Evolutionary conservation across 2,329 filamentous ascomycete species (phyloP).

Genomic region (Sclerotiophoma versabilis): DNA sequence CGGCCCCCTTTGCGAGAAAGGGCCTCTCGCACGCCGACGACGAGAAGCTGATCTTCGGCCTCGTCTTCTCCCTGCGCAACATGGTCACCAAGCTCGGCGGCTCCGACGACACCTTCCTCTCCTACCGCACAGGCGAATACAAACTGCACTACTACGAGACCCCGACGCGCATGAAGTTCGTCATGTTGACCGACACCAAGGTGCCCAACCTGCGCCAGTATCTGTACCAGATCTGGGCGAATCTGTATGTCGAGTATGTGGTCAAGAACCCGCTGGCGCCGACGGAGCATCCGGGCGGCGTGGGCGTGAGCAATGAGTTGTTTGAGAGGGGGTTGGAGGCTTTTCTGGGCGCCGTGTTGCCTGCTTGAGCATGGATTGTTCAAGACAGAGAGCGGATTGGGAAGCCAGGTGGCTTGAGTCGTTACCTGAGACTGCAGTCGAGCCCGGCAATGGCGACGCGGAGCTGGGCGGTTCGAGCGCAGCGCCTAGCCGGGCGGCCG

Average conservation of each 20-base stretch:
- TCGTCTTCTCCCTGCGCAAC: conserved; percentile 93
- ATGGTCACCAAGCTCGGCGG: conserved; percentile 96
- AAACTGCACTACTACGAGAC: conserved; percentile 99
- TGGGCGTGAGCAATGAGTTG: conserved; percentile 70
- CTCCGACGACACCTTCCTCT: conserved; percentile 89
- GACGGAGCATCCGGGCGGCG: conserved; percentile 65
- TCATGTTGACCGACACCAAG: conserved; percentile 91
- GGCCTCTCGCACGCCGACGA: conserved; percentile 73
- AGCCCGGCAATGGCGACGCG: too few relatives aligned
- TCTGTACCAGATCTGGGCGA: conserved; percentile 97
- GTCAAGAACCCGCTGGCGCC: conserved; percentile 71
- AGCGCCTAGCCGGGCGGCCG: too few relatives aligned
- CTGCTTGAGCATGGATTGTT: conserved; percentile 35
- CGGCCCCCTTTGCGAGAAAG: conserved; percentile 36
- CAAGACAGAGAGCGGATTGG: background rate
- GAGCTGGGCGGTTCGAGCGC: too few relatives aligned
- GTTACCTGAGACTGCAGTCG: too few relatives aligned
- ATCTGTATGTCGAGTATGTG: conserved; percentile 93
- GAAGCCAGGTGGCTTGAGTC: background rate
- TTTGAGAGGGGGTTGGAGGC: conserved; percentile 75
- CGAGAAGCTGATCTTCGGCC: conserved; percentile 96
- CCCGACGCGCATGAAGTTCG: conserved; percentile 91
- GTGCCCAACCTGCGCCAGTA: conserved; percentile 92
- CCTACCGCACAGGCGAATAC: conserved; percentile 91
- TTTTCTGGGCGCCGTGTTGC: conserved; percentile 66